Evolutionary conservation across 192 early-diverging fungal genomes (phyloP), one percentile per base, ranked within the genome.

Genomic region (Geranomyces variabilis): DNA sequence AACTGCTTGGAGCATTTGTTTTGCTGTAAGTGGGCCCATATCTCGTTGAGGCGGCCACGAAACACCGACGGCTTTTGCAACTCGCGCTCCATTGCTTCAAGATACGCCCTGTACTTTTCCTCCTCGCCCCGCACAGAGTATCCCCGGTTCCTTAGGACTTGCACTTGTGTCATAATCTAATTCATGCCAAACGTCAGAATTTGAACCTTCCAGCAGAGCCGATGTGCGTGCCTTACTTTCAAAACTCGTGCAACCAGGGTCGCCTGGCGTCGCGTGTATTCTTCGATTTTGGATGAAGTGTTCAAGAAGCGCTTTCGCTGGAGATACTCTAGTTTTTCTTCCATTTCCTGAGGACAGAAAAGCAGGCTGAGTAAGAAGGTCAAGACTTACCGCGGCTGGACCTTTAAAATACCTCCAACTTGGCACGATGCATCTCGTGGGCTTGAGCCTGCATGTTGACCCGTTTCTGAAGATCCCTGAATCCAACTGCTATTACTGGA

Each of bases 401-500:
- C n/a, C n/a, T n/a, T n/a, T n/a, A n/a, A n/a, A n/a, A n/a, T 26
- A 87, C 89, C 60, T 87, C 76, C 13, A 95, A 76, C 76, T 91
- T 93, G 67, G 80, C 84, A 73, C 85, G 79, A 76, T 94, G 92
- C 45, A 85, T 83, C 49, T 90, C 77, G 47, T 82, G 82, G 67
- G 88, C 81, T 28, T 88, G 65, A 10, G 91, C 82, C 77, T 97
- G 95, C 55, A 86, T 79, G 26, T 88, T 88, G 48, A 93, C 88
- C 14, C 96, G 86, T 81, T 93, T 94, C 55, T 93, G 87, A 15
- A 98, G 76, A 63, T 96, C 95, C 6, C 90, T 92, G 65, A 97
- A 98, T 21, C 95, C 94, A 66, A 90, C 84, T 1, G 94, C 95
- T 7, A 96, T 75, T 13, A 92, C 94, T 12, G 96, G 96, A 0